These are phyloP conservation scores for Pestalotiopsis sp. DNA, from an alignment of 2,329 filamentous ascomycete genomes.

Conservation along the genomic window DNA sequence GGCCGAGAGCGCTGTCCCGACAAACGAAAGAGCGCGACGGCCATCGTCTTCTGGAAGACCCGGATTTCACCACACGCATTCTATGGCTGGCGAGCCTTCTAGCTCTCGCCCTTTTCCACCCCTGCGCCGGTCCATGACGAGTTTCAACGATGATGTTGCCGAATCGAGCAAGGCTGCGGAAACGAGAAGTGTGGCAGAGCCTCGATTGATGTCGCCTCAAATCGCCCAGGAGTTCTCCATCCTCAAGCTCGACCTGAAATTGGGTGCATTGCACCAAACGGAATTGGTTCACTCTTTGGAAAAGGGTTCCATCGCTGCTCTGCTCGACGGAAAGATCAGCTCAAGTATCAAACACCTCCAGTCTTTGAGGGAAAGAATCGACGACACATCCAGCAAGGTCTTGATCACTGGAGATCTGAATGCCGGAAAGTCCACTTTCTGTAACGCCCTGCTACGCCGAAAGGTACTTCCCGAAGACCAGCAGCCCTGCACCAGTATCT, in stretches of 20 bases:
- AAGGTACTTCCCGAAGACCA: constrained; percentile 96
- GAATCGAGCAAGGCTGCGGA: constrained; percentile 78
- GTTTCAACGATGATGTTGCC: constrained; percentile 60
- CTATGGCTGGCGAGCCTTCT: constrained; percentile 54
- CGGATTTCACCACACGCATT: constrained; percentile 64
- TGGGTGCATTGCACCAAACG: constrained; percentile 82
- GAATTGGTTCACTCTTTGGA: constrained; percentile 95
- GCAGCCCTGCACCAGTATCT: constrained; percentile 97
- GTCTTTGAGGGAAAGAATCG: constrained; percentile 87
- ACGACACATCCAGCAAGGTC: constrained; percentile 97
- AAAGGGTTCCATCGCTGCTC: constrained; percentile 84
- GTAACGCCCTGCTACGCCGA: constrained; percentile 90
- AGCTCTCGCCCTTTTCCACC: constrained; percentile 46
- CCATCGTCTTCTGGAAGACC: constrained; percentile 58
- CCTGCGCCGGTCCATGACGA: constrained; percentile 74
- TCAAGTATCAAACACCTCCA: constrained; percentile 91
- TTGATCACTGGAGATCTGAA: constrained; percentile 95
- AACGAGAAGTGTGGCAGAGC: constrained; percentile 64
- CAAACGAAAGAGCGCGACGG: constrained; percentile 16
- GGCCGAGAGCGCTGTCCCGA: constrained; percentile 45
- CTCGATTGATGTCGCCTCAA: constrained; percentile 85
- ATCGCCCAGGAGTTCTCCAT: constrained; percentile 96
- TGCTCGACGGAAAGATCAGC: constrained; percentile 92
- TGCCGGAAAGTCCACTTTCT: constrained; percentile 97
- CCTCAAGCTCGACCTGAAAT: constrained; percentile 89